These are phyloP conservation scores for Clonostachys chloroleuca DNA, from an alignment of 2,329 filamentous ascomycete genomes.

Conservation along the genomic window DNA sequence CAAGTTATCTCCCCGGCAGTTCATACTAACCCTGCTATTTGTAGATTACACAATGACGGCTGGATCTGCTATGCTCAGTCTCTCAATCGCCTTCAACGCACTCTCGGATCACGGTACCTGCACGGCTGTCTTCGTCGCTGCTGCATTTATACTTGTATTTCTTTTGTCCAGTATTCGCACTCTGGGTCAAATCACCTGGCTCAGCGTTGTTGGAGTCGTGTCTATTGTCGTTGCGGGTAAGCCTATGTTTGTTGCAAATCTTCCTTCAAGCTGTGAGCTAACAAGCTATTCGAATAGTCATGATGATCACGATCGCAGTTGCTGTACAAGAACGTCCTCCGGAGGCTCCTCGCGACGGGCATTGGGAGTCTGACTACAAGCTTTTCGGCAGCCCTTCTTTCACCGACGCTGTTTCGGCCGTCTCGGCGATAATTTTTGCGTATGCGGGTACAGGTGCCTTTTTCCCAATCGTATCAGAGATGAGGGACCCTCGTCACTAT, in stretches of 20 bases:
- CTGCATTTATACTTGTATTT: slow-evolving; percentile 21
- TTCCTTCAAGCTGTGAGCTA: not conserved
- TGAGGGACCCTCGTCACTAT: slow-evolving; percentile 20
- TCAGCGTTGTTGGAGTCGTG: slow-evolving; percentile 20
- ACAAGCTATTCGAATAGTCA: slow-evolving; percentile 4
- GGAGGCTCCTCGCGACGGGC: slow-evolving; percentile 8
- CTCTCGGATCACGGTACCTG: slow-evolving; percentile 29
- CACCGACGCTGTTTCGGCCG: slow-evolving; percentile 16
- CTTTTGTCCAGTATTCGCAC: slow-evolving; percentile 23
- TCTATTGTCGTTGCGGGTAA: slow-evolving; percentile 17
- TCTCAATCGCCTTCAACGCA: slow-evolving; percentile 32
- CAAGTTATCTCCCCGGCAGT: not conserved
- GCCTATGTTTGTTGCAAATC: slow-evolving; percentile 1
- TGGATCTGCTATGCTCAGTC: slow-evolving; percentile 31
- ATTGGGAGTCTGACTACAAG: slow-evolving; percentile 17
- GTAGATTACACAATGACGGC: slow-evolving; percentile 13
- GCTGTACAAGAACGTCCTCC: slow-evolving; percentile 17
- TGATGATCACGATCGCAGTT: slow-evolving; percentile 19
- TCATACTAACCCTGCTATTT: not conserved
- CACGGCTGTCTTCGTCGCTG: slow-evolving; percentile 31
- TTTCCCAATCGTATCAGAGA: slow-evolving; percentile 23
- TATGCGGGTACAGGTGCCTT: slow-evolving; percentile 27
- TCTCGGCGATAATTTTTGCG: slow-evolving; percentile 26
- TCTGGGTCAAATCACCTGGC: slow-evolving; percentile 21
- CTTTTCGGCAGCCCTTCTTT: slow-evolving; percentile 20